Percentiles rank a stretch among this genome's conserved stretches.
Evolutionary conservation across 208 protist genomes (phyloP).

Genomic region (Porcisia deanei): DNA sequence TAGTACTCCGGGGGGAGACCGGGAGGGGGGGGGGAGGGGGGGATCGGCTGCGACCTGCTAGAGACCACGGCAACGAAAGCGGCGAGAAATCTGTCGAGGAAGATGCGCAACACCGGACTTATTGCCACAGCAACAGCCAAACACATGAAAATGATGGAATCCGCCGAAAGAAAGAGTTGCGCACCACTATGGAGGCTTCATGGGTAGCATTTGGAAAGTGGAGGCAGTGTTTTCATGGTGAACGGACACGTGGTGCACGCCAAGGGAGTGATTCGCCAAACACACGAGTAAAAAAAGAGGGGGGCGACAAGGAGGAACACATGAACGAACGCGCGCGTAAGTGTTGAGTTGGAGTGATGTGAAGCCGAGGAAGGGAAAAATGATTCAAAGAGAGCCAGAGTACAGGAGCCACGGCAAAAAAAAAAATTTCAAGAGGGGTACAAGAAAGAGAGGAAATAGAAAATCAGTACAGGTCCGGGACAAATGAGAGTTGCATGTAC

Average conservation of each 20-base stretch:
- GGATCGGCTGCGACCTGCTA: background rate
- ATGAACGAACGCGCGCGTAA: background rate
- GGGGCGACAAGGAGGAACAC: background rate
- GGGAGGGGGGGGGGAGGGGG: too few species aligned
- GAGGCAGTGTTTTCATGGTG: background rate
- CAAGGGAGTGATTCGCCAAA: background rate
- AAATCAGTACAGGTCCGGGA: background rate
- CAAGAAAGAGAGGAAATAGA: too few species aligned
- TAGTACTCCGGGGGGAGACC: background rate
- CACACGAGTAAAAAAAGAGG: background rate
- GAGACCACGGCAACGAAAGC: background rate
- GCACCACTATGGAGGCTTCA: background rate
- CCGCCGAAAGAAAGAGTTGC: conserved; percentile 9
- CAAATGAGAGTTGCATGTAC: background rate
- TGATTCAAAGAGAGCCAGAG: background rate
- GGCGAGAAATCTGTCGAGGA: background rate
- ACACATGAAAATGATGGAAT: background rate
- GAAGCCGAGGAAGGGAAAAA: background rate
- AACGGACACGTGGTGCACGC: background rate
- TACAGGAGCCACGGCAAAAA: background rate
- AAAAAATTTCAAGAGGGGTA: too few species aligned
- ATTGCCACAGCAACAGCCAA: background rate
- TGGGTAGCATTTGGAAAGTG: background rate
- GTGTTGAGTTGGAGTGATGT: background rate
- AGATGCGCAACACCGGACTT: background rate